These are phyloP conservation scores for Sequoiadendron giganteum DNA, from an alignment of 75 land plant genomes.

Conservation along the genomic window DNA sequence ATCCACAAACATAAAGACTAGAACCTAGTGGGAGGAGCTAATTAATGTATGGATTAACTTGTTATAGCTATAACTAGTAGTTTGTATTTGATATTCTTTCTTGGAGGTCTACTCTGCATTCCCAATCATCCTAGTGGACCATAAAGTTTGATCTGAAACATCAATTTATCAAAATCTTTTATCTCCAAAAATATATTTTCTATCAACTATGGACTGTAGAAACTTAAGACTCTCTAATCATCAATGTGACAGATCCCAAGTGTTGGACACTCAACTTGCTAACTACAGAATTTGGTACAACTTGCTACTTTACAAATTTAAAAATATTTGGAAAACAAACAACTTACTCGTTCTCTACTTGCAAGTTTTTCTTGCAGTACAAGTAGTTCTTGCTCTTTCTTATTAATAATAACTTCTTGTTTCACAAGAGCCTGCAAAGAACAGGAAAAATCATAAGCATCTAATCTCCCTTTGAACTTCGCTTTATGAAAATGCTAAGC, in stretches of 20 bases:
- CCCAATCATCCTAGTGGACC: background rate
- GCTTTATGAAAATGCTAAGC: background rate
- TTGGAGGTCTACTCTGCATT: background rate
- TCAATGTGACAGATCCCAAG: background rate
- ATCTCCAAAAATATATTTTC: background rate
- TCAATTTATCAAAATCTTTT: background rate
- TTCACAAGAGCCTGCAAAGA: conserved; percentile 49
- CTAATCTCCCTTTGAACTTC: background rate
- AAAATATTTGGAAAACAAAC: background rate
- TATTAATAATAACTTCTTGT: conserved; percentile 45
- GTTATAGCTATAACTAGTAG: background rate
- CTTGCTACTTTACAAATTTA: background rate
- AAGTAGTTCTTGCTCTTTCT: conserved; percentile 78
- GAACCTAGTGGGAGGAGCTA: background rate
- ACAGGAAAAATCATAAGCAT: background rate
- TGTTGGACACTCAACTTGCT: background rate
- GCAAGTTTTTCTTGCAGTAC: conserved; percentile 63
- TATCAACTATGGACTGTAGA: background rate
- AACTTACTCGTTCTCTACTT: conserved; percentile 71
- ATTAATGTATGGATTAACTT: background rate
- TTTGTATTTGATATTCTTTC: background rate
- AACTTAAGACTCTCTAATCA: background rate
- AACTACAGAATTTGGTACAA: background rate
- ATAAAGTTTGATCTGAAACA: background rate
- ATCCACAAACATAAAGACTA: background rate